Evolutionary conservation across 2,329 filamentous ascomycete genomes (phyloP), one percentile per base, ranked within the genome.

Genomic region (Dactylellina cionopaga): DNA sequence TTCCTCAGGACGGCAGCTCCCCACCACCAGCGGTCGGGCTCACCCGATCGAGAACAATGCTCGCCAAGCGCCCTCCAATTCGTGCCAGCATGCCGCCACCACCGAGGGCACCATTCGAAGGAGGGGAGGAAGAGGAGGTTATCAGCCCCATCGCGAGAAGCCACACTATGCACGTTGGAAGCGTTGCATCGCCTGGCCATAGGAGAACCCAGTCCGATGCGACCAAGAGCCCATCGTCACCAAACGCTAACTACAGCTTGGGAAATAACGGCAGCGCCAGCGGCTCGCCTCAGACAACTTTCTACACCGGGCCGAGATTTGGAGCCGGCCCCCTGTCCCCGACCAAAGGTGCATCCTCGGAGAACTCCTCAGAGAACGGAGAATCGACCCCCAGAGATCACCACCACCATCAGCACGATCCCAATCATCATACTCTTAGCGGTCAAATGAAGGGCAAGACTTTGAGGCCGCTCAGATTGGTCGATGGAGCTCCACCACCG

Each of bases 381-480:
- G 68, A 70, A 51, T 13, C 27, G 24, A 56, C 52, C 29, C 41
- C 62, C 2, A 41, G 51, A 29, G 62, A 66, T 9, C 35, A 25
- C 22, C 49, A 54, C 46, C 7, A 86, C 1, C 84, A n/a, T n/a
- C 19, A 63, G 60, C 27, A 54, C 46, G 10, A 86, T 1, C 84
- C 85, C 63, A 89, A 90, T 81, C 37, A 70, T 29, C 52, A 58
- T 39, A 51, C 62, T 24, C 44, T 55, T 49, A 74, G 46, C 17
- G 76, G 75, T 6, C 72, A 75, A 43, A 77, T 86, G 63, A 86
- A 86, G 2, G 87, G 87, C 44, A 89, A 89, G 78, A 95, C 95
- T 81, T 88, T 96, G 68, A 86, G 93, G 33, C 94, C 94, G 5
- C 83, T 99, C 75, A 86, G 94, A 13, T 84, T 99, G 27, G 92